A percentile compares a stretch with the other conserved stretches of the same genome.
These are phyloP conservation scores for Aureobasidium sp. DNA, from an alignment of 2,329 filamentous ascomycete species.

Conservation along the genomic window DNA sequence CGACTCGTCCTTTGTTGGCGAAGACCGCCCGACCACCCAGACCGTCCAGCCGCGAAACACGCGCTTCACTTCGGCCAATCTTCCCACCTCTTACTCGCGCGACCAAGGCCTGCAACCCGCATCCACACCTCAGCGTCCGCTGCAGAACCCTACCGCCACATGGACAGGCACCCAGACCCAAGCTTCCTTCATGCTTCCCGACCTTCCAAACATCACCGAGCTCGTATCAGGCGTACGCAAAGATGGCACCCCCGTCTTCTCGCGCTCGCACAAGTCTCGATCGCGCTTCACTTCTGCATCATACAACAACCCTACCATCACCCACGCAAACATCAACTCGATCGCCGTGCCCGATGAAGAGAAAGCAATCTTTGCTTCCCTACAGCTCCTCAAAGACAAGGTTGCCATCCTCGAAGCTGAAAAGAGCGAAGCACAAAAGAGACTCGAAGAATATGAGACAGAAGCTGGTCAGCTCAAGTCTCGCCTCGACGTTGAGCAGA, in stretches of 20 bases:
- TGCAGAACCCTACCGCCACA: slow-evolving; percentile 26
- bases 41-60: slow-evolving; percentile 44
- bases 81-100: slow-evolving; percentile 12
- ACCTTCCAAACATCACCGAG: slow-evolving; percentile 55
- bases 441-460: slow-evolving; percentile 53
- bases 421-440: slow-evolving; percentile 48
- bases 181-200: slow-evolving; percentile 56
- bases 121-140: slow-evolving; percentile 22
- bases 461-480: slow-evolving; percentile 47
- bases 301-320: slow-evolving; percentile 24
- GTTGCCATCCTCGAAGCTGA: slow-evolving; percentile 50
- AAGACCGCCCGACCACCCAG: slow-evolving; percentile 41
- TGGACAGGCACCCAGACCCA: slow-evolving; percentile 43
- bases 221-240: slow-evolving; percentile 53
- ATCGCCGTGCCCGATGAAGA: slow-evolving; percentile 55
- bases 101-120: slow-evolving; percentile 12
- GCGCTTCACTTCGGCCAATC: slow-evolving; percentile 41
- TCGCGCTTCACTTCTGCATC: slow-evolving; percentile 50
- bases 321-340: slow-evolving; percentile 45
- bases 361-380: slow-evolving; percentile 55
- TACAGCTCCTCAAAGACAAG: slow-evolving; percentile 53
- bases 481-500: slow-evolving; percentile 38
- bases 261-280: slow-evolving; percentile 42
- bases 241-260: slow-evolving; percentile 52
- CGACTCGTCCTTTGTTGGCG: slow-evolving; percentile 44